Percentiles rank a stretch among this genome's conserved stretches.
Evolutionary conservation across 495 filamentous ascomycete genomes (phyloP).

Genomic region (Podospora anserina): DNA sequence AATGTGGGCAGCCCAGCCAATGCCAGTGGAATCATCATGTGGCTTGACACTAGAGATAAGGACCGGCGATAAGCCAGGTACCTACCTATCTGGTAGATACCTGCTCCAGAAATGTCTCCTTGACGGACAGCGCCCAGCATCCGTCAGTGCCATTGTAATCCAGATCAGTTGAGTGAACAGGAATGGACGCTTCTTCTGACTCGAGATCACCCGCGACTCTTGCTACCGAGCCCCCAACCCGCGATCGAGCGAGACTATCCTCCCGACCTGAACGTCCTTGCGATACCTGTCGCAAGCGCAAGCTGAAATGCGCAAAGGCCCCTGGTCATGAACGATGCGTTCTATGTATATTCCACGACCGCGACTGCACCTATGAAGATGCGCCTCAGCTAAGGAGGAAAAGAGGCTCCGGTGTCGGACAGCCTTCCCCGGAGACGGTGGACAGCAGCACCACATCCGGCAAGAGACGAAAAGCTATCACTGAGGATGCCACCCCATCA

Average conservation of each 20-base stretch:
- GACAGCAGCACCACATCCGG: neutral
- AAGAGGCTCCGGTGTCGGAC: neutral
- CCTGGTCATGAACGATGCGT: conserved; percentile 44
- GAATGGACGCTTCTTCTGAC: neutral
- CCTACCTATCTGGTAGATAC: neutral
- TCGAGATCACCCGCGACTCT: neutral
- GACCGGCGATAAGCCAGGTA: neutral
- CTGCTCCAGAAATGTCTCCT: no score
- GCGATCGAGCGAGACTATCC: conserved; percentile 15
- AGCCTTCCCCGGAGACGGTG: neutral
- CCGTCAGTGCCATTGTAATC: neutral
- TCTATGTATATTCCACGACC: conserved; percentile 48
- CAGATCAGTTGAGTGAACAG: neutral
- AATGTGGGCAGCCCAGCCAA: neutral
- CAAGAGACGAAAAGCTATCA: conserved; percentile 2
- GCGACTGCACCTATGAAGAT: conserved; percentile 49
- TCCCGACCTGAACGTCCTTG: conserved; percentile 30
- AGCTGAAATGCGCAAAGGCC: conserved; percentile 76
- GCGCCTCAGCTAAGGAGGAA: conserved; percentile 57
- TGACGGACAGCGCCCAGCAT: neutral
- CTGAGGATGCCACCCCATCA: conserved; percentile 25
- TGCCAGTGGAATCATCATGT: neutral
- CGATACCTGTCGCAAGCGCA: conserved; percentile 75
- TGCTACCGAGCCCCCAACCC: conserved; percentile 2
- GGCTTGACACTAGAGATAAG: conserved; percentile 7